Evolutionary conservation across 2,329 filamentous ascomycete species (phyloP).

Genomic region (Laburnicola sp.): DNA sequence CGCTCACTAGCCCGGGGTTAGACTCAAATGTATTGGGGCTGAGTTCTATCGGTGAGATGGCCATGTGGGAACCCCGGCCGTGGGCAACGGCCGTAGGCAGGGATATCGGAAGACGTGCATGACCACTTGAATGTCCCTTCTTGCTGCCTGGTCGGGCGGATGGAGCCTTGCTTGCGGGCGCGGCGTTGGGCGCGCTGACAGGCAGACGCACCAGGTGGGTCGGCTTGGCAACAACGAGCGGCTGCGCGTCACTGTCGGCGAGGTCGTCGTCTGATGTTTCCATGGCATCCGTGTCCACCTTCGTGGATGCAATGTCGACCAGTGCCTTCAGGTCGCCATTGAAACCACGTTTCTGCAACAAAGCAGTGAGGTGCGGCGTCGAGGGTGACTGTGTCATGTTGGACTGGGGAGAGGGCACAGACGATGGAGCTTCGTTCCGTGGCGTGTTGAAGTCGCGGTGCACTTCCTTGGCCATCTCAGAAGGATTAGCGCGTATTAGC

Average conservation of each 20-base stretch:
- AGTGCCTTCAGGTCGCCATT: constrained; percentile 45
- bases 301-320: constrained; percentile 42
- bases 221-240: constrained; percentile 31
- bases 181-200: constrained; percentile 26
- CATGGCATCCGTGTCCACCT: constrained; percentile 42
- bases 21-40: constrained; percentile 54
- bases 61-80: constrained; percentile 33
- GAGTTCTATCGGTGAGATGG: constrained; percentile 45
- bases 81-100: constrained; percentile 35
- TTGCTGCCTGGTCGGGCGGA: constrained; percentile 39
- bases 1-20: constrained; percentile 55
- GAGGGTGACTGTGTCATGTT: constrained; percentile 45
- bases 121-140: constrained; percentile 34
- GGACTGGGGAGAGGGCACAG: constrained; percentile 15
- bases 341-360: constrained; percentile 47
- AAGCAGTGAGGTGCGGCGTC: constrained; percentile 48
- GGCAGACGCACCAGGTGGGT: constrained; percentile 41
- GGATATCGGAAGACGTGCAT: constrained; percentile 37
- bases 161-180: constrained; percentile 33
- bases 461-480: constrained; percentile 35
- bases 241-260: constrained; percentile 33
- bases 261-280: constrained; percentile 44
- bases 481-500: constrained; percentile 33
- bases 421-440: constrained; percentile 21
- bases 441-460: constrained; percentile 33